Evolutionary conservation across 306 rosid genomes (phyloP).

Genomic region (Rubus parviflorus): DNA sequence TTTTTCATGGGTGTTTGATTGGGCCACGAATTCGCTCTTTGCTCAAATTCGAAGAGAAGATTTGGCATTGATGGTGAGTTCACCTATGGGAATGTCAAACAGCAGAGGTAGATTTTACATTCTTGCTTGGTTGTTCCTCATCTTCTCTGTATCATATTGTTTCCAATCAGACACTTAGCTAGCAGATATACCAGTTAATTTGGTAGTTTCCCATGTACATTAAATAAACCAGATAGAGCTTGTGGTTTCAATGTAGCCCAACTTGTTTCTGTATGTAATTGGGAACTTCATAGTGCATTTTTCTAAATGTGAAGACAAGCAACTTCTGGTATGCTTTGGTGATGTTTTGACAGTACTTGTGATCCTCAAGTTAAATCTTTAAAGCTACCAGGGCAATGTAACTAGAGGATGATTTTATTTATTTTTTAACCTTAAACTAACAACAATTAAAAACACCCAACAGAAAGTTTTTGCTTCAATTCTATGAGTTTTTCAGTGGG

Average conservation of each 20-base stretch:
- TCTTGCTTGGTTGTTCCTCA: constrained; percentile 16
- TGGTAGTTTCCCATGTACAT: background rate
- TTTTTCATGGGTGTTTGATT: constrained; percentile 35
- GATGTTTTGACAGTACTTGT: too few species aligned
- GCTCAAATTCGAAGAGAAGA: background rate
- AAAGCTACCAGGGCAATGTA: too few species aligned
- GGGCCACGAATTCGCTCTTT: constrained; percentile 19
- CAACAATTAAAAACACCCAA: too few species aligned
- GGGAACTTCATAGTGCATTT: background rate
- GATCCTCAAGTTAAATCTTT: too few species aligned
- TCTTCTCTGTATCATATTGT: constrained; percentile 22
- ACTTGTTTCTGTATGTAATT: background rate
- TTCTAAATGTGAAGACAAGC: background rate
- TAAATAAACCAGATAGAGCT: background rate
- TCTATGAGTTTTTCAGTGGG: too few species aligned
- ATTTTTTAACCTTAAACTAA: too few species aligned
- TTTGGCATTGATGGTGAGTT: background rate
- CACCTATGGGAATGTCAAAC: background rate
- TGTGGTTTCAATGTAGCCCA: background rate
- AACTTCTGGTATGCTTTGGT: too few species aligned
- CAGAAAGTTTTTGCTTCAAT: too few species aligned
- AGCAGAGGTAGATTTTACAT: constrained; percentile 4
- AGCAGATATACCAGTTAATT: background rate
- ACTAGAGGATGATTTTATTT: too few species aligned
- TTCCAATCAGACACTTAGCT: background rate